Conservation (phyloP, 2,329 filamentous ascomycete genomes). For the Aspergillus melleus region DNA sequence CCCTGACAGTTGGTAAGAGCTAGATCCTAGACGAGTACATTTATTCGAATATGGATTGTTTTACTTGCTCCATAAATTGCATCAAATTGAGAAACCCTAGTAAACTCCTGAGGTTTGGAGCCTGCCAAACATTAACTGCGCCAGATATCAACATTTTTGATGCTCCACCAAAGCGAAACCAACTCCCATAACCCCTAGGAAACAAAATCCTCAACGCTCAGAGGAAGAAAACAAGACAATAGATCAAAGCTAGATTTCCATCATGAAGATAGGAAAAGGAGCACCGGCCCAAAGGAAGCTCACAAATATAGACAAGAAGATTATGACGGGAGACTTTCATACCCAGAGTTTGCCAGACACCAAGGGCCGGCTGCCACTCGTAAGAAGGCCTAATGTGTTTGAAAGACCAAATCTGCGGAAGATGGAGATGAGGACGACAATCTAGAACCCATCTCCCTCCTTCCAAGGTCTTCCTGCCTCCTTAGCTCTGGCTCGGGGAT, state of each 20-base stretch:
- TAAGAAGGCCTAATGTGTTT: not conserved
- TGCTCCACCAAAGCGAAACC: not conserved
- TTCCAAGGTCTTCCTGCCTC: slow-evolving; percentile 57
- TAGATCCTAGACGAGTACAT: not conserved
- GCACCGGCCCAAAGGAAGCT: not conserved
- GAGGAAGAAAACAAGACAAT: not conserved
- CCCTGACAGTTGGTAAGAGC: not conserved
- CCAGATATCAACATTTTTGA: not conserved
- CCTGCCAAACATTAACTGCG: not conserved
- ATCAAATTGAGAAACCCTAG: not conserved
- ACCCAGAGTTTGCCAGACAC: not conserved
- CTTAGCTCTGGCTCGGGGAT: slow-evolving; percentile 52
- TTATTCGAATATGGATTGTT: not conserved
- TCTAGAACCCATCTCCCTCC: slow-evolving; percentile 56
- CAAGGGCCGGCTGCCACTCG: not conserved
- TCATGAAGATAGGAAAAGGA: not conserved
- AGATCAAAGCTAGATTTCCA: not conserved
- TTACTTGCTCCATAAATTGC: not conserved
- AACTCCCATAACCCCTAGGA: not conserved
- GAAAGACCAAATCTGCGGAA: not conserved
- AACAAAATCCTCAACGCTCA: not conserved
- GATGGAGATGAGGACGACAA: not conserved
- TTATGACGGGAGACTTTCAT: not conserved
- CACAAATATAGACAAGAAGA: not conserved
- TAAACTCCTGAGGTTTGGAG: not conserved